Base-by-base conservation (phyloP, 2,329 filamentous ascomycete species). In the Thyridium curvatum region DNA sequence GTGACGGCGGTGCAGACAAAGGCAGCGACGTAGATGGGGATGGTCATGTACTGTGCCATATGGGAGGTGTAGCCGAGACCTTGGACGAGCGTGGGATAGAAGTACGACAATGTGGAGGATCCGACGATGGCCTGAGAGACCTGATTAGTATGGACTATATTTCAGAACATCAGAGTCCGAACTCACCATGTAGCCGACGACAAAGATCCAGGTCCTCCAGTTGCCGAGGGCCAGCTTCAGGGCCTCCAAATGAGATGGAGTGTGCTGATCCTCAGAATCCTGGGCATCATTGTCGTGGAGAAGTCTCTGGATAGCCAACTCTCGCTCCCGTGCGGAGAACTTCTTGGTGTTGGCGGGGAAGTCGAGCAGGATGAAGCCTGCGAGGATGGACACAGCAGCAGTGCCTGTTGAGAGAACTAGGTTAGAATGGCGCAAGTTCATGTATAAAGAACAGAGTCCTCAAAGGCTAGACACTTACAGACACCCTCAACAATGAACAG, bases 331-430 rank as follows among this genome's bases (percentile, higher is more conserved):
- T 2, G 69, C 65, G 0, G 69, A 69, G 52, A 87, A 83, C 1
- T 52, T 72, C 8, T 42, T 48, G 13, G 79, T 79, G 39, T 77
- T 69, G 41, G 80, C 77, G 0, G 84, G 84, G 52, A 84, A 86
- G 50, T 87, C 82, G 46, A 82, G 72, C 2, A 86, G 77, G 53
- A 79, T 67, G 69, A 76, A 84, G 56, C 75, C 79, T 2, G 71
- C 74, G 2, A 66, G 55, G 4, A 79, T 49, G 3, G 78, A 43
- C 12, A 28, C 80, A 1, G 81, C 4, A 5, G 82, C 64, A 0
- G 79, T 82, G 1, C 68, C 66, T 8, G 81, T 59, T 2, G 30
- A 41, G 39, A 35, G 35, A 26, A 41, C n/a, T 41, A 18, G 34
- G 21, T 26, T 38, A 37, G 34, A 29, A 30, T 30, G 35, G 30